phyloP scores from a whole-genome alignment of 768 basidiomycete genomes.

The Galerina sulciceps region DNA sequence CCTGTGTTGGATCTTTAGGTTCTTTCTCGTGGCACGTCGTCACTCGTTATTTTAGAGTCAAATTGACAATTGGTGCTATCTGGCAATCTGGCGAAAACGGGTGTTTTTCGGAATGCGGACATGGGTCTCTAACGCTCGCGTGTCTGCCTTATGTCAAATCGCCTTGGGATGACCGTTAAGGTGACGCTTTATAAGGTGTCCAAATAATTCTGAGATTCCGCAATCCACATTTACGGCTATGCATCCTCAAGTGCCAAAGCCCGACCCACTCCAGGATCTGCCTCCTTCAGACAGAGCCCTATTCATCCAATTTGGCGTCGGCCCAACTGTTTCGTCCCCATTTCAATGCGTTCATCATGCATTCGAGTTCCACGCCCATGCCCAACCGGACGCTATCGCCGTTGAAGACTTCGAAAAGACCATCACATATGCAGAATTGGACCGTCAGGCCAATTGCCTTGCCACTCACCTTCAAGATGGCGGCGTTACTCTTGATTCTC shows the following conservation, averaged over 20 bases:
- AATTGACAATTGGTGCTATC: conserved; percentile 19
- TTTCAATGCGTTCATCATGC: conserved; percentile 61
- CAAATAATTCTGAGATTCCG: conserved; percentile 5
- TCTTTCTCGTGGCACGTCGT: conserved; percentile 23
- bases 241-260: conserved; percentile 24
- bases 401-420: conserved; percentile 50
- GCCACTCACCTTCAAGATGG: conserved; percentile 44
- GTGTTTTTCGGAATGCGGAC: conserved; percentile 25
- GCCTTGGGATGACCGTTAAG: conserved; percentile 10
- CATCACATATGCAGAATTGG: conserved; percentile 56
- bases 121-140: conserved; percentile 13
- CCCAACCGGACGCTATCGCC: conserved; percentile 46
- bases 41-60: conserved; percentile 22
- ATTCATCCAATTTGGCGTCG: conserved; percentile 51
- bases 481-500: conserved; percentile 50
- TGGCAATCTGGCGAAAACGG: conserved; percentile 22
- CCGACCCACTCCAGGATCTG: conserved; percentile 33
- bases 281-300: conserved; percentile 43
- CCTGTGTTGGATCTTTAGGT: conserved; percentile 17
- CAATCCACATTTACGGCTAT: conserved; percentile 21
- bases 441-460: conserved; percentile 50
- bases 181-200: conserved; percentile 22
- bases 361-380: conserved; percentile 49
- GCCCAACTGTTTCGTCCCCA: conserved; percentile 36
- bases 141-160: conserved; percentile 17